Percentiles rank a stretch among this genome's conserved stretches.
Evolutionary conservation across 1,139 yeast genomes (phyloP).

Genomic region (Scheffersomyces cryptocercus): DNA sequence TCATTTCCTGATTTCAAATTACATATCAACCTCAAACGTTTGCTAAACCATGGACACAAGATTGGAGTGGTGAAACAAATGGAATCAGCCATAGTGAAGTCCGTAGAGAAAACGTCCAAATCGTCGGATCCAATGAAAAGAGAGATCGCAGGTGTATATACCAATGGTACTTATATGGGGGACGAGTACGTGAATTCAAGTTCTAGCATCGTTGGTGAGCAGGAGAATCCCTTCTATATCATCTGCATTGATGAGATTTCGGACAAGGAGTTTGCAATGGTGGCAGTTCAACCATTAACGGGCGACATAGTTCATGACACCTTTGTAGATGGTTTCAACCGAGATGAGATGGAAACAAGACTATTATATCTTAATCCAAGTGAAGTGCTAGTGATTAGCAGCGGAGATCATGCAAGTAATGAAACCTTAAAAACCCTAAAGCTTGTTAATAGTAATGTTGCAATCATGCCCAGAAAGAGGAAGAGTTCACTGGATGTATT

Average conservation of each 20-base stretch:
- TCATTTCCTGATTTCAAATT: conserved; percentile 80
- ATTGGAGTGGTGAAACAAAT: conserved; percentile 87
- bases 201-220: conserved; percentile 13
- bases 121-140: conserved; percentile 61
- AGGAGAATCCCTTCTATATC: conserved; percentile 28
- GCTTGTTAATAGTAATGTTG: conserved; percentile 15
- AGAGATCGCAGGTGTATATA: conserved; percentile 68
- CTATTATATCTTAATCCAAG: conserved; percentile 72
- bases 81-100: conserved; percentile 75
- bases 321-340: conserved; percentile 56
- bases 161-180: conserved; percentile 82
- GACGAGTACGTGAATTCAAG: conserved; percentile 42
- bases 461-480: conserved; percentile 9
- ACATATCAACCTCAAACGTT: conserved; percentile 69
- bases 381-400: conserved; percentile 58
- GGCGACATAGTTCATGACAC: conserved; percentile 77
- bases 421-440: conserved; percentile 26
- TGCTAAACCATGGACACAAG: conserved; percentile 63
- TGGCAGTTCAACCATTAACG: conserved; percentile 75
- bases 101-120: conserved; percentile 42
- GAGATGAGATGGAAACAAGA: conserved; percentile 71
- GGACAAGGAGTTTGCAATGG: conserved; percentile 36
- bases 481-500: conserved; percentile 7
- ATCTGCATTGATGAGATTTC: conserved; percentile 28
- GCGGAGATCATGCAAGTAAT: conserved; percentile 24